phyloP scores from a whole-genome alignment of 2,329 filamentous ascomycete species.

The Fusarium sp. region DNA sequence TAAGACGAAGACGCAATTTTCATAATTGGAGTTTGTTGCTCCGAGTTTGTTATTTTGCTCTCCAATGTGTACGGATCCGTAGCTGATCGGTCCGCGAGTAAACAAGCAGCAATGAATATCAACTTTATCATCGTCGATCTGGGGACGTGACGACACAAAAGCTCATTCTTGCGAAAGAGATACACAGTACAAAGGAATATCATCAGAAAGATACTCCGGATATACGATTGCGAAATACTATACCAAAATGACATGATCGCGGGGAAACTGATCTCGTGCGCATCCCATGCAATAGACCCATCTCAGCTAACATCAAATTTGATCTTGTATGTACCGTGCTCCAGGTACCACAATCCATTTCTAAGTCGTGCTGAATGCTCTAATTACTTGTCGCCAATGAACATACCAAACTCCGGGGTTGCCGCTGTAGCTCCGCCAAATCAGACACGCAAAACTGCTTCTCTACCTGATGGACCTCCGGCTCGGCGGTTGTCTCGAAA shows the following conservation, averaged over 20 bases:
- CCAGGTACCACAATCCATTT: constrained; percentile 15
- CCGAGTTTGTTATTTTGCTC: neutral
- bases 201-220: constrained; percentile 1
- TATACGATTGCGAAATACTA: constrained; percentile 38
- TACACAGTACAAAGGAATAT: constrained; percentile 9
- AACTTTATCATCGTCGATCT: constrained; percentile 11
- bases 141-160: constrained; percentile 25
- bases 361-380: constrained; percentile 17
- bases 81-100: neutral
- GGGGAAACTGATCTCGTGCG: constrained; percentile 41
- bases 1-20: neutral
- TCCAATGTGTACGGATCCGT: neutral
- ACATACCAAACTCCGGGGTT: constrained; percentile 22
- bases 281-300: constrained; percentile 21
- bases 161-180: constrained; percentile 30
- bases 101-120: neutral
- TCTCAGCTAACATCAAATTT: constrained; percentile 8
- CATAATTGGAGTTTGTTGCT: neutral
- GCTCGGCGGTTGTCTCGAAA: constrained; percentile 44
- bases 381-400: neutral
- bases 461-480: constrained; percentile 38
- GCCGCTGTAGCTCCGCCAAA: constrained; percentile 25
- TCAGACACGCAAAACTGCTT: constrained; percentile 20
- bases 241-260: constrained; percentile 45
- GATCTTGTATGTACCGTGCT: neutral